phyloP scores from a whole-genome alignment of 2,329 filamentous ascomycete genomes.

The Fusarium setosum region DNA sequence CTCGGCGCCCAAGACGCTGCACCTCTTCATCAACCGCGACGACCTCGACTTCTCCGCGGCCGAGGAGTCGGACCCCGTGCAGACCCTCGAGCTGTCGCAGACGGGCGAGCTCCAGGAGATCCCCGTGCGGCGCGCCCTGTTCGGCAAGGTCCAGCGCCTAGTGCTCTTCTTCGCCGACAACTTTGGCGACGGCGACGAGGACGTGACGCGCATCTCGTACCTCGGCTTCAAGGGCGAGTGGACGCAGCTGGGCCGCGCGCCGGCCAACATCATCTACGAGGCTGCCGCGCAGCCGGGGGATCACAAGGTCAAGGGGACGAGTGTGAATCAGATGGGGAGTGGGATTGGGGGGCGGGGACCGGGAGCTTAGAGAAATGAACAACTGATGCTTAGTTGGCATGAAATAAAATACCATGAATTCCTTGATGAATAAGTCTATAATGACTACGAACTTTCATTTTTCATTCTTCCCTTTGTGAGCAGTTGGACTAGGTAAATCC shows the following conservation, averaged over 20 bases:
- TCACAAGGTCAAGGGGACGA: conserved; percentile 75
- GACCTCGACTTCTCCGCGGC: conserved; percentile 87
- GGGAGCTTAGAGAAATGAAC: conserved; percentile 41
- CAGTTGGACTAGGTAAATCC: no score
- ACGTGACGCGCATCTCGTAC: conserved; percentile 83
- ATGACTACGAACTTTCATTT: no score
- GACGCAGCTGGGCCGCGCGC: conserved; percentile 79
- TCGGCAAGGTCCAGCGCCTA: conserved; percentile 85
- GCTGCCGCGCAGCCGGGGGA: conserved; percentile 91
- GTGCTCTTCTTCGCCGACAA: conserved; percentile 94
- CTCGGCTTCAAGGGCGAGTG: conserved; percentile 95
- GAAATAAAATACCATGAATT: conserved; percentile 54
- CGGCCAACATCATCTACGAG: conserved; percentile 90
- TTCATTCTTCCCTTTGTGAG: no score
- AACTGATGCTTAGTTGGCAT: neutral
- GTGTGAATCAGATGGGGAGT: conserved; percentile 65
- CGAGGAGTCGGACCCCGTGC: conserved; percentile 75
- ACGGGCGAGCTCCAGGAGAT: conserved; percentile 88
- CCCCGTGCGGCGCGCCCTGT: conserved; percentile 86
- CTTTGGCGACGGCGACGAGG: conserved; percentile 82
- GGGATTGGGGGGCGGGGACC: conserved; percentile 59
- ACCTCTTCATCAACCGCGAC: conserved; percentile 87
- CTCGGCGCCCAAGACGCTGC: conserved; percentile 83
- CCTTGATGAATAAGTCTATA: no score
- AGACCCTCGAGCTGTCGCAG: conserved; percentile 81